Evolutionary conservation across 2,329 filamentous ascomycete species (phyloP).

Genomic region (Talaromyces verruculosus): DNA sequence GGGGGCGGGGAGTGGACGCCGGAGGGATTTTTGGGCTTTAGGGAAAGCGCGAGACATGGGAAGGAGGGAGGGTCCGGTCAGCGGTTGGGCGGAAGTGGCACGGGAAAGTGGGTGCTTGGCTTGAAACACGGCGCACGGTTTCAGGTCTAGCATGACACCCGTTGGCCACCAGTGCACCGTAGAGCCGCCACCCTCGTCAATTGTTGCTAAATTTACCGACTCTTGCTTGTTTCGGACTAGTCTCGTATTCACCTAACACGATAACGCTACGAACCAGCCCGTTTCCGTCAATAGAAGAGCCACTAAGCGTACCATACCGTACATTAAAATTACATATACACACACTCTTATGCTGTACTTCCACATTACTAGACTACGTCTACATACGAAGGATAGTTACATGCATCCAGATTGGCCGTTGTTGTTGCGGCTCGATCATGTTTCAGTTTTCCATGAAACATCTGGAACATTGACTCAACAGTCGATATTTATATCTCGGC

Average conservation of each 20-base stretch:
- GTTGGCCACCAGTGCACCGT: background rate
- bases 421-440: background rate
- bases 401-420: background rate
- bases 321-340: background rate
- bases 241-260: background rate
- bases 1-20: slow-evolving; percentile 7
- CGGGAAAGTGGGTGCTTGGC: slow-evolving; percentile 1
- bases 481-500: background rate
- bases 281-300: background rate
- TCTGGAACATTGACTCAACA: background rate
- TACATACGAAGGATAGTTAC: too few species aligned
- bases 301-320: background rate
- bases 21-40: background rate
- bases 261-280: background rate
- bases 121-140: slow-evolving; percentile 21
- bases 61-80: background rate
- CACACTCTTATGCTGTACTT: background rate
- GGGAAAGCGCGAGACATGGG: background rate
- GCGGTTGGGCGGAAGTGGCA: slow-evolving; percentile 9
- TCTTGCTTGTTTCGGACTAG: background rate
- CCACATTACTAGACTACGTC: background rate
- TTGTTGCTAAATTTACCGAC: background rate
- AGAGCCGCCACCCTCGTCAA: slow-evolving; percentile 7
- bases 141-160: slow-evolving; percentile 15
- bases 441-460: background rate